Percentiles rank a stretch among this genome's conserved stretches.
Conservation (phyloP, 2,329 filamentous ascomycete genomes). For the Colletotrichum magnum region DNA sequence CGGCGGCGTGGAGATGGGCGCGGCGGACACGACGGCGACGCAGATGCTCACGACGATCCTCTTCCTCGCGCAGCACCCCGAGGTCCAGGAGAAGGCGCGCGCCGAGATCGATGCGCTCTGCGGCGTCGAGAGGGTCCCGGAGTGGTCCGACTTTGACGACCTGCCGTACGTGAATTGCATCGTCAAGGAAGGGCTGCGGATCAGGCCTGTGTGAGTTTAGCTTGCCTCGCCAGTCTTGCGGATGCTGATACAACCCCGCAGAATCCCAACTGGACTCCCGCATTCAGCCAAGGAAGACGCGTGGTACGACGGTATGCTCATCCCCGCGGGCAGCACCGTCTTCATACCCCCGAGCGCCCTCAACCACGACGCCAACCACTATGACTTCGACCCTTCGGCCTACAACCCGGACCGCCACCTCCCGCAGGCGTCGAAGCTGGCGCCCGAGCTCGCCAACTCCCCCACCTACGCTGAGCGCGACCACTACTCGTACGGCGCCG, state of each 20-base stretch:
- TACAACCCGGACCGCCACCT: slow-evolving; percentile 49
- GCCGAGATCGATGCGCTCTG: slow-evolving; percentile 56
- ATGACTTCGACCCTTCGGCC: slow-evolving; percentile 44
- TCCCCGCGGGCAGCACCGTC: slow-evolving; percentile 56
- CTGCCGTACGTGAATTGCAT: slow-evolving; percentile 58
- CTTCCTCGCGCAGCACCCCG: slow-evolving; percentile 58
- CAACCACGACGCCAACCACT: slow-evolving; percentile 48
- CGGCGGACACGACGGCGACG: slow-evolving; percentile 53
- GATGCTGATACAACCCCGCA: background rate
- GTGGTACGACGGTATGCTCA: slow-evolving; percentile 53
- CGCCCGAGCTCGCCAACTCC: slow-evolving; percentile 47
- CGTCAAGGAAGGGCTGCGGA: slow-evolving; percentile 59
- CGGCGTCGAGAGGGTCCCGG: slow-evolving; percentile 52
- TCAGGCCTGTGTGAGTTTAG: slow-evolving; percentile 52
- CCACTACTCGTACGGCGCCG: slow-evolving; percentile 63
- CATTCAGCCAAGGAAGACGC: slow-evolving; percentile 49
- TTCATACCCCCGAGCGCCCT: slow-evolving; percentile 54
- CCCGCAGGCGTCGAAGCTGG: slow-evolving; percentile 45
- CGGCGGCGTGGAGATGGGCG: slow-evolving; percentile 50
- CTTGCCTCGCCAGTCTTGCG: background rate
- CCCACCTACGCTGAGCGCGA: slow-evolving; percentile 48
- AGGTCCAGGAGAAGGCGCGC: slow-evolving; percentile 56
- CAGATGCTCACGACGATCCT: slow-evolving; percentile 54
- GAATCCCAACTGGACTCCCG: slow-evolving; percentile 10
- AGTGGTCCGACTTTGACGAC: slow-evolving; percentile 52